phyloP scores from a whole-genome alignment of 352 stramenopile genomes.

The Pythium grandisporangium region DNA sequence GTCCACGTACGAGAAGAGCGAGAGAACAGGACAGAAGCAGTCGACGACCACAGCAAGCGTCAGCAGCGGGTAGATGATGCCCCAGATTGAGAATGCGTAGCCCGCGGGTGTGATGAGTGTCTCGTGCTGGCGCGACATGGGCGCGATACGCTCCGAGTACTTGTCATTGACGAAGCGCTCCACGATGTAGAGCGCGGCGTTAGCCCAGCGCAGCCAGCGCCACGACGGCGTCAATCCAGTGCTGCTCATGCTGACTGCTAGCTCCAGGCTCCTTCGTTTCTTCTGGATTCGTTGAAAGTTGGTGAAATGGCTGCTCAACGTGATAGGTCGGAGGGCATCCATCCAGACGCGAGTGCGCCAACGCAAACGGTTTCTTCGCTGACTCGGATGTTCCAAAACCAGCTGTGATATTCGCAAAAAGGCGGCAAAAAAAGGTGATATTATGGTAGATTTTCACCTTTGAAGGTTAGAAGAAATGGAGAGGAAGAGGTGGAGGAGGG shows the following conservation, averaged over 20 bases:
- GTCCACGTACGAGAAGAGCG: slow-evolving; percentile 34
- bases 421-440: too few relatives aligned
- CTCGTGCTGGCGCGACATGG: slow-evolving; percentile 49
- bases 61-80: slow-evolving; percentile 64
- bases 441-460: too few relatives aligned
- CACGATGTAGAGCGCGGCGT: not conserved
- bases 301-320: too few relatives aligned
- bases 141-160: slow-evolving; percentile 12
- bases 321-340: too few relatives aligned
- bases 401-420: too few relatives aligned
- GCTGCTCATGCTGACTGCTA: not conserved
- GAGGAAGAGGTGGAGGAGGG: too few relatives aligned
- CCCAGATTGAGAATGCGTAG: slow-evolving; percentile 76
- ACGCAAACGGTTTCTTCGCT: too few relatives aligned
- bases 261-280: too few relatives aligned
- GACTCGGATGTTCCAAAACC: too few relatives aligned
- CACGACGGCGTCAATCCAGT: not conserved
- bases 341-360: too few relatives aligned
- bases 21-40: slow-evolving; percentile 51
- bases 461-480: too few relatives aligned
- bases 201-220: slow-evolving; percentile 1
- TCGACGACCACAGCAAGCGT: slow-evolving; percentile 52
- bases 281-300: too few relatives aligned
- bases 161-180: not conserved
- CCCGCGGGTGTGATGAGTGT: slow-evolving; percentile 70